These are phyloP conservation scores for Fusarium illudens DNA, from an alignment of 2,329 filamentous ascomycete species.

Conservation along the genomic window DNA sequence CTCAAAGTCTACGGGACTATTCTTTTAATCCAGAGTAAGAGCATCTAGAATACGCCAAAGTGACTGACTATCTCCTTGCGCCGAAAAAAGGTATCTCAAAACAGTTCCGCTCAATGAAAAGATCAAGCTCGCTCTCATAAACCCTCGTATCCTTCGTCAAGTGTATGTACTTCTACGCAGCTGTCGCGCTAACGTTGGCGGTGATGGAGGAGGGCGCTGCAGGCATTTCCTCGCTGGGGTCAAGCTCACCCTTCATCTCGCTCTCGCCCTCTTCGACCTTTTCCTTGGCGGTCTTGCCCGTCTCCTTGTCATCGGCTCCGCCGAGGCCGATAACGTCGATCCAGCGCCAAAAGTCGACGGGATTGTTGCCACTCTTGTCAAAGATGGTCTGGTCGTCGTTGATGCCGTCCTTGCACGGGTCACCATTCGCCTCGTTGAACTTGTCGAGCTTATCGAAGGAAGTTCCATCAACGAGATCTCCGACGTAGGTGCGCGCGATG, in stretches of 20 bases:
- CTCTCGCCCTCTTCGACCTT: slow-evolving; percentile 49
- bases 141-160: slow-evolving; percentile 10
- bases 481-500: slow-evolving; percentile 59
- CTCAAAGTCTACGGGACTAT: background rate
- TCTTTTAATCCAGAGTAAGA: background rate
- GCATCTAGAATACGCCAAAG: background rate
- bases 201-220: slow-evolving; percentile 6
- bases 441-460: slow-evolving; percentile 49
- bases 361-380: slow-evolving; percentile 49
- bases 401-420: slow-evolving; percentile 48
- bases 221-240: slow-evolving; percentile 43
- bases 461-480: slow-evolving; percentile 60
- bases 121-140: slow-evolving; percentile 28
- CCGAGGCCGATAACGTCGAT: slow-evolving; percentile 63
- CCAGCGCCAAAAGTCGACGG: slow-evolving; percentile 60
- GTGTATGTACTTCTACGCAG: slow-evolving; percentile 22
- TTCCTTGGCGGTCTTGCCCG: slow-evolving; percentile 43
- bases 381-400: slow-evolving; percentile 62
- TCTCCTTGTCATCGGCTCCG: slow-evolving; percentile 40
- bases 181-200: slow-evolving; percentile 23
- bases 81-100: slow-evolving; percentile 30
- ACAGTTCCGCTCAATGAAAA: slow-evolving; percentile 4
- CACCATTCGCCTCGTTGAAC: slow-evolving; percentile 24
- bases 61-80: slow-evolving; percentile 12
- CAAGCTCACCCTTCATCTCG: slow-evolving; percentile 48